These are phyloP conservation scores for Candida insectorum DNA, from an alignment of 805 yeast genomes.

Conservation along the genomic window DNA sequence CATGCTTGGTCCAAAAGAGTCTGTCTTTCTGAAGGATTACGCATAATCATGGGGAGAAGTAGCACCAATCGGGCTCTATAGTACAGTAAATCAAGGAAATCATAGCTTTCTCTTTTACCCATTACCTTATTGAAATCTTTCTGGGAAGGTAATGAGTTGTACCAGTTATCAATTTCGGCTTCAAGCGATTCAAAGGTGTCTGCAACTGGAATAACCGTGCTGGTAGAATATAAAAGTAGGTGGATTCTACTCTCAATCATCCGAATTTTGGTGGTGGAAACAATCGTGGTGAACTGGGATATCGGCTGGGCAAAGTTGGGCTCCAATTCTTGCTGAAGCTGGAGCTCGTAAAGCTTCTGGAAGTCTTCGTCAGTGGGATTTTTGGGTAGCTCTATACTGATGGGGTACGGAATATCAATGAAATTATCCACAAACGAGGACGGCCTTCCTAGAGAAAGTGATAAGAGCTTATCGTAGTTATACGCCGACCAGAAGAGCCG, in stretches of 20 bases:
- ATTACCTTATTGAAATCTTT: conserved; percentile 9
- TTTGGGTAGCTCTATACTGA: conserved; percentile 7
- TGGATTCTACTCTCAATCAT: conserved; percentile 12
- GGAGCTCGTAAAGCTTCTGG: conserved; percentile 6
- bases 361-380: conserved; percentile 6
- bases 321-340: conserved; percentile 7
- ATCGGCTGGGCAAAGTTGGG: conserved; percentile 6
- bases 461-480: conserved; percentile 4
- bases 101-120: conserved; percentile 12
- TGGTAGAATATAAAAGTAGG: conserved; percentile 9
- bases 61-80: conserved; percentile 11
- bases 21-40: conserved; percentile 2
- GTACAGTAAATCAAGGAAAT: conserved; percentile 11
- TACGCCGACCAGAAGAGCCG: conserved; percentile 7
- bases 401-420: conserved; percentile 6
- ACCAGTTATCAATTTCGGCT: conserved; percentile 8
- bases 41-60: conserved; percentile 9
- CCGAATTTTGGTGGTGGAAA: conserved; percentile 9
- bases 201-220: conserved; percentile 5
- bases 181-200: conserved; percentile 9
- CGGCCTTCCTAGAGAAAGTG: conserved; percentile 6
- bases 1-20: conserved; percentile 10
- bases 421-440: conserved; percentile 3
- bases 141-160: conserved; percentile 5
- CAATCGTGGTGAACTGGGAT: conserved; percentile 8